A percentile compares a stretch with the other conserved stretches of the same genome.
These are phyloP conservation scores for Quercus lobata DNA, from an alignment of 331 rosid genomes.

Conservation along the genomic window DNA sequence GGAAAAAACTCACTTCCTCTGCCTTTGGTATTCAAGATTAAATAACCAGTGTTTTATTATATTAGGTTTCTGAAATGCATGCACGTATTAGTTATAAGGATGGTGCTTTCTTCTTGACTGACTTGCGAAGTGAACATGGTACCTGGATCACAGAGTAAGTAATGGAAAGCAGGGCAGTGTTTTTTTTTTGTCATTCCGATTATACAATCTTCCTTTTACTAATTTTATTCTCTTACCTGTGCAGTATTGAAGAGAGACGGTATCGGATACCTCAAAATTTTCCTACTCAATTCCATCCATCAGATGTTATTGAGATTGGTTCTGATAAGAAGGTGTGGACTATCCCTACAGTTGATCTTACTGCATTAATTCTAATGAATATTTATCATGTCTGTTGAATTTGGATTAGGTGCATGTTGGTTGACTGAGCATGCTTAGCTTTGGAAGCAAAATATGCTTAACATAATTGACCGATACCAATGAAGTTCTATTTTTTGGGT, in stretches of 20 bases:
- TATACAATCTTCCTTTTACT: neutral
- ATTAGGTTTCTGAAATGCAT: slow-evolving; percentile 73
- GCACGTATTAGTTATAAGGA: slow-evolving; percentile 67
- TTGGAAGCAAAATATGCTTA: neutral
- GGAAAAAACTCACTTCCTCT: neutral
- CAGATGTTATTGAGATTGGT: slow-evolving; percentile 73
- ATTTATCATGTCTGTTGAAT: neutral
- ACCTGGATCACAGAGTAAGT: slow-evolving; percentile 91
- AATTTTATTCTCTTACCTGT: slow-evolving; percentile 5
- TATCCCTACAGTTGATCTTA: neutral
- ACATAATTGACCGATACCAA: neutral
- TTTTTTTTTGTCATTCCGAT: neutral
- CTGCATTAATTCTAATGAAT: neutral
- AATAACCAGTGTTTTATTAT: slow-evolving; percentile 3
- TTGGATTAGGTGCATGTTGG: neutral
- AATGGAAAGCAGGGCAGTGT: slow-evolving; percentile 4
- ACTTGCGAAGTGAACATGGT: slow-evolving; percentile 68
- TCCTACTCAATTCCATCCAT: slow-evolving; percentile 63
- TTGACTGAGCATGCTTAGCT: neutral
- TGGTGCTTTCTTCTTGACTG: slow-evolving; percentile 80
- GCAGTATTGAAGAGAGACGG: slow-evolving; percentile 68
- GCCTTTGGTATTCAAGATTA: slow-evolving; percentile 1
- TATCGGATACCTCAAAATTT: slow-evolving; percentile 48
- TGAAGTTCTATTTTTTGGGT: too few species aligned
- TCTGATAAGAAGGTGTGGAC: slow-evolving; percentile 54